Percentiles rank a stretch among this genome's conserved stretches.
Conservation (phyloP, 2,329 filamentous ascomycete species). For the Thermothelomyces thermophilus region DNA sequence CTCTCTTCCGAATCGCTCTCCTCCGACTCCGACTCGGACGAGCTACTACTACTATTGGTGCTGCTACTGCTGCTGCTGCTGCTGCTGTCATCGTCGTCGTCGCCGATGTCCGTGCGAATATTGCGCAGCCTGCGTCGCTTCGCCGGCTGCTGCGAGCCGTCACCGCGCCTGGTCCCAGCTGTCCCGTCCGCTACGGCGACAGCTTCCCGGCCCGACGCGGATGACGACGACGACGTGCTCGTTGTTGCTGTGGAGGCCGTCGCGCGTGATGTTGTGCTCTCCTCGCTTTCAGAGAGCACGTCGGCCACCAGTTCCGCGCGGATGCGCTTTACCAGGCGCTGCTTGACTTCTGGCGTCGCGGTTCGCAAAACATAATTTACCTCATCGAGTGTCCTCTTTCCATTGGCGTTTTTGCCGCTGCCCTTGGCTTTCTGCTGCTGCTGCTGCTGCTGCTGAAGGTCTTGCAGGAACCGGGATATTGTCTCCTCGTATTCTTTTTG, state of each 20-base stretch:
- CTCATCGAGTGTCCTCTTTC: constrained; percentile 47
- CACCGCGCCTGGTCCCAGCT: constrained; percentile 31
- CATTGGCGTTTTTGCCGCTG: constrained; percentile 32
- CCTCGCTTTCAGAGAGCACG: constrained; percentile 46
- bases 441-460: constrained; percentile 25
- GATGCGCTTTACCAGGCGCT: constrained; percentile 55
- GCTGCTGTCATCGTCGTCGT: constrained; percentile 30
- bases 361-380: constrained; percentile 44
- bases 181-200: not conserved
- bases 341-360: constrained; percentile 46
- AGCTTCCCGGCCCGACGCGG: constrained; percentile 6
- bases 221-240: constrained; percentile 26
- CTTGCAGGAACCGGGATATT: constrained; percentile 42
- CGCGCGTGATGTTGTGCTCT: constrained; percentile 29
- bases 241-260: constrained; percentile 23
- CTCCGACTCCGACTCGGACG: constrained; percentile 31
- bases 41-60: constrained; percentile 26
- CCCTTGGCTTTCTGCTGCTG: constrained; percentile 12
- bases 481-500: constrained; percentile 51
- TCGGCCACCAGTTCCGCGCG: constrained; percentile 53
- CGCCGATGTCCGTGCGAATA: constrained; percentile 40
- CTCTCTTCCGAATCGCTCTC: constrained; percentile 9
- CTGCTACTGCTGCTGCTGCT: constrained; percentile 27
- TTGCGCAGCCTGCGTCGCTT: constrained; percentile 48
- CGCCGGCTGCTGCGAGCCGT: constrained; percentile 36